Evolutionary conservation across 1,139 yeast genomes (phyloP).

Genomic region (Entelexis sorbosivorans): DNA sequence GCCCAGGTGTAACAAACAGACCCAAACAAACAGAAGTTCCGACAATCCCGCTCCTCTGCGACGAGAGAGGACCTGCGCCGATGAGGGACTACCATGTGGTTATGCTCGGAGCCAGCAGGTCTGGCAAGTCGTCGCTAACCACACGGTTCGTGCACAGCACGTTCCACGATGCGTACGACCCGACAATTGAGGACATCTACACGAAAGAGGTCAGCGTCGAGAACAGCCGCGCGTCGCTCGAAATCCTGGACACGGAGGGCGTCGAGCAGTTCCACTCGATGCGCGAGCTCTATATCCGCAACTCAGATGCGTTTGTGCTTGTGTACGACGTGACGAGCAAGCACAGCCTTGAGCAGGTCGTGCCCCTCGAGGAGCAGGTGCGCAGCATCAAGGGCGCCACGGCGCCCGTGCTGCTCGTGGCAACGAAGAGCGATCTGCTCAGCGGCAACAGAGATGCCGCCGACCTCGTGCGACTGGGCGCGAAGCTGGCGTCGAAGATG

Average conservation of each 20-base stretch:
- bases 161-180: slow-evolving; percentile 89
- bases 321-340: slow-evolving; percentile 84
- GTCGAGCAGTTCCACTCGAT: slow-evolving; percentile 40
- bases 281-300: slow-evolving; percentile 54
- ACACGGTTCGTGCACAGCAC: slow-evolving; percentile 30
- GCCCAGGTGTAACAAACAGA: neutral
- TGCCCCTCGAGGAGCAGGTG: slow-evolving; percentile 81
- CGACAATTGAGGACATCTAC: slow-evolving; percentile 70
- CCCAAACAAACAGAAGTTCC: slow-evolving; percentile 2
- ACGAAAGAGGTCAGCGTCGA: slow-evolving; percentile 34
- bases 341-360: slow-evolving; percentile 66
- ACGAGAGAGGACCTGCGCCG: neutral
- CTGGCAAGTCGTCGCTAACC: slow-evolving; percentile 89
- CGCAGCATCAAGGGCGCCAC: slow-evolving; percentile 61
- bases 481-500: slow-evolving; percentile 71
- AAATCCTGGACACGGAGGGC: slow-evolving; percentile 40
- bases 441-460: slow-evolving; percentile 27
- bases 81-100: slow-evolving; percentile 56
- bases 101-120: slow-evolving; percentile 97
- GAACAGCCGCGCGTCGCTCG: slow-evolving; percentile 33
- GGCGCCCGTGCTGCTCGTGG: slow-evolving; percentile 37
- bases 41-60: neutral
- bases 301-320: slow-evolving; percentile 38
- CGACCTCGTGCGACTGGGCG: slow-evolving; percentile 35
- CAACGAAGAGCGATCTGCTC: slow-evolving; percentile 51